Evolutionary conservation across 768 basidiomycete genomes (phyloP), one percentile per base, ranked within the genome.

Genomic region (Tricholoma terreum): DNA sequence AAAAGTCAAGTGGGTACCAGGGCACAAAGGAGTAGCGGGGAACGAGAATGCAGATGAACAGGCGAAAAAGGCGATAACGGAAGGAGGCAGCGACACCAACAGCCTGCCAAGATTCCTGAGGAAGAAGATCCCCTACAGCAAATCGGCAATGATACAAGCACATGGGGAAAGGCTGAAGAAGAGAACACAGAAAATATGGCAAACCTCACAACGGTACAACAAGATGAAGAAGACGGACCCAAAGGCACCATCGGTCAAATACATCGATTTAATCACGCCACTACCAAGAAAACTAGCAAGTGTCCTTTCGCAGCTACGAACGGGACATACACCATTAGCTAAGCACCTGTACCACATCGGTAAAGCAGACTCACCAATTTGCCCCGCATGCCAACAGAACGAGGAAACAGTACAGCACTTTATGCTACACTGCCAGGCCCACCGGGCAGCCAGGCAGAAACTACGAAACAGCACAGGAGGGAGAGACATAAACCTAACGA

Each of bases 291-390:
- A 57, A 19, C 54, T 67, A 1, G 57, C 63, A n/a, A n/a, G n/a
- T n/a, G n/a, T n/a, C n/a, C n/a, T n/a, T n/a, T n/a, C n/a, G n/a
- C n/a, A n/a, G n/a, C n/a, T n/a, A n/a, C n/a, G n/a, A n/a, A n/a
- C n/a, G n/a, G n/a, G 1, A 62, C 77, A 0, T 59, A 70, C 52
- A 35, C 56, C 2, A 69, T 77, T 11, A 54, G 56, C n/a, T n/a
- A n/a, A n/a, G n/a, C n/a, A n/a, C n/a, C n/a, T n/a, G n/a, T n/a
- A n/a, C n/a, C n/a, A n/a, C n/a, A n/a, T n/a, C n/a, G n/a, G n/a
- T 0, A 59, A 58, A 34, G 58, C 49, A 0, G 68, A 72, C 22
- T 60, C 62, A 2, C 66, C 71, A 4, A 30, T 34, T 27, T 46
- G 45, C 19, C 31, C 31, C 31, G 10, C 31, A 33, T 33, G 31